Evolutionary conservation across 192 early-diverging fungal species (phyloP), one percentile per base, ranked within the genome.

Genomic region (Endogone sp.): DNA sequence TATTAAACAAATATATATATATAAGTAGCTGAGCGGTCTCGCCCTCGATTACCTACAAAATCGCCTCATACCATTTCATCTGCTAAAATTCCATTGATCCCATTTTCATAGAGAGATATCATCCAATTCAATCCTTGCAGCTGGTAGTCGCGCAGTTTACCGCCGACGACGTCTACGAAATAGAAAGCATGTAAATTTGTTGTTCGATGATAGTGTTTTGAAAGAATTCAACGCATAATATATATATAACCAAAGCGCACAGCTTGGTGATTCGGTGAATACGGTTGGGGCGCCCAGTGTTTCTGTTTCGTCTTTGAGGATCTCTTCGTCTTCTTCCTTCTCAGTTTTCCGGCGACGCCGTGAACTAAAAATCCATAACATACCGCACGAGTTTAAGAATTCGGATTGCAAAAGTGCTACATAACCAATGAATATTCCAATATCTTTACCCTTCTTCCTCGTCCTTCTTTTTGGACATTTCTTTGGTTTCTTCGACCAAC

Each of bases 11-110:
- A 63, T 56, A n/a, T 56, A 13, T 11, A 56, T 13, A 13, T 62
- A 55, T 37, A 63, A 66, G 30, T 27, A n/a, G 23, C 29, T 29
- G 59, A 25, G 54, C 28, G n/a, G 55, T 29, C 37, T 23, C 9
- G 4, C 13, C 37, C 37, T 4, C 13, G 37, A 44, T 44, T 13
- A 13, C 37, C 37, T 44, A 8, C 6, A 44, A 44, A 8, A 13
- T 4, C n/a, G 49, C 0, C 3, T 28, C 58, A 62, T 79, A 91
- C 91, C 96, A 98, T 97, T 79, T 98, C 96, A 79, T 98, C 97
- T n/a, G 97, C 96, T 30, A 99, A 78, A 62, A 98, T 97, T 24
- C 97, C 97, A 75, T 99, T 99, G 77, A 99, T 94, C n/a, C 94
- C 94, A 74, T 99, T 97, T 68, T 95, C 90, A 68, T 88, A 97